These are phyloP conservation scores for Ceratobasidium sp. DNA, from an alignment of 1,284 basidiomycete species.

Conservation along the genomic window DNA sequence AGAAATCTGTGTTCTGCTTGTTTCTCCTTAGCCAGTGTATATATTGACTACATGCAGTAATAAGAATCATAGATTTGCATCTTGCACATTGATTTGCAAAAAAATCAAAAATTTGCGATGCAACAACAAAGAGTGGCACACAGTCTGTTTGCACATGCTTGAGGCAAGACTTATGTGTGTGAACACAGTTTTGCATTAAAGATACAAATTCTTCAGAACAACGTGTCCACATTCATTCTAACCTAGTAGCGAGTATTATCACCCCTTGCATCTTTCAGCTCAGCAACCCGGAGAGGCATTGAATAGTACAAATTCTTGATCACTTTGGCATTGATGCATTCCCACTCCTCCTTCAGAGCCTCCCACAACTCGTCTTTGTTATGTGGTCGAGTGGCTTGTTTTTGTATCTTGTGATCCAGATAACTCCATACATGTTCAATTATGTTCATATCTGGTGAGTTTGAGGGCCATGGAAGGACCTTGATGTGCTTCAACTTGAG, in stretches of 20 bases:
- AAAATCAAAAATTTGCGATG: neutral
- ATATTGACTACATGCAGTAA: neutral
- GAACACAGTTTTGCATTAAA: neutral
- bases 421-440: slow-evolving; percentile 7
- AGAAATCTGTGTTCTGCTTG: neutral
- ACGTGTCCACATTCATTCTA: neutral
- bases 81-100: neutral
- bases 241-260: slow-evolving; percentile 14
- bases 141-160: neutral
- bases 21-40: neutral
- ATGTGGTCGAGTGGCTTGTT: too few species aligned
- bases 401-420: too few species aligned
- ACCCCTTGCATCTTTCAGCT: neutral
- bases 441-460: slow-evolving; percentile 16
- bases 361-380: slow-evolving; percentile 2
- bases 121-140: neutral
- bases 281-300: neutral
- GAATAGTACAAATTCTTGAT: slow-evolving; percentile 13
- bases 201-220: neutral
- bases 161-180: slow-evolving; percentile 18
- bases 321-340: neutral
- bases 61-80: neutral
- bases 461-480: too few species aligned
- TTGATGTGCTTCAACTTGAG: neutral
- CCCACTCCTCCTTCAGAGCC: slow-evolving; percentile 21